Percentiles rank a stretch among this genome's conserved stretches.
Evolutionary conservation across 139 green algal species (phyloP).

Genomic region (Picochlorum sp.): DNA sequence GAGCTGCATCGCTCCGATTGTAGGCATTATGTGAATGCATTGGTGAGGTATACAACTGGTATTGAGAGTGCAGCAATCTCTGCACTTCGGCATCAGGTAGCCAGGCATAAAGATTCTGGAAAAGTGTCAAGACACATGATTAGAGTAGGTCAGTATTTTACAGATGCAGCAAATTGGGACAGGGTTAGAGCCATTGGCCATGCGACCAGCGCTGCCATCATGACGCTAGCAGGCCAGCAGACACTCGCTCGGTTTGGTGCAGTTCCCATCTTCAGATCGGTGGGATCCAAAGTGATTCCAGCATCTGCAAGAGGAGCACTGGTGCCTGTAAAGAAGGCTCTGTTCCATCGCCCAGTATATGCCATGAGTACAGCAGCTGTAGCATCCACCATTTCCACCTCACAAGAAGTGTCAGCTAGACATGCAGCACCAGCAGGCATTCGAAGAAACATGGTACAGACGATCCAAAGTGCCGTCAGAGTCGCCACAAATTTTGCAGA

Average conservation of each 20-base stretch:
- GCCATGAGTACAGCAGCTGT: slow-evolving; percentile 20
- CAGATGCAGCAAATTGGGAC: slow-evolving; percentile 44
- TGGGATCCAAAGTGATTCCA: background rate
- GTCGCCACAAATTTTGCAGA: slow-evolving; percentile 9
- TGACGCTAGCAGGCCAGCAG: slow-evolving; percentile 19
- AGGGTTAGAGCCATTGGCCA: slow-evolving; percentile 25
- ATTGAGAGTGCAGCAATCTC: slow-evolving; percentile 28
- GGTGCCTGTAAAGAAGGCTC: slow-evolving; percentile 9
- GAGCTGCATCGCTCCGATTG: slow-evolving; percentile 54
- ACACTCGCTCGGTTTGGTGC: slow-evolving; percentile 8
- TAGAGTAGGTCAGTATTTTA: slow-evolving; percentile 35
- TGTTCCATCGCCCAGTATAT: slow-evolving; percentile 12
- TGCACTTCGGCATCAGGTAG: slow-evolving; percentile 7
- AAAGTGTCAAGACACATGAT: slow-evolving; percentile 18
- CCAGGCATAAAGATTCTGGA: background rate
- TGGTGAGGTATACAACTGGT: slow-evolving; percentile 52
- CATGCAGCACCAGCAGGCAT: background rate
- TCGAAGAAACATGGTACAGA: background rate
- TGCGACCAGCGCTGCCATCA: slow-evolving; percentile 4
- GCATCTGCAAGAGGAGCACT: slow-evolving; percentile 3
- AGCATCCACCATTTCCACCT: slow-evolving; percentile 15
- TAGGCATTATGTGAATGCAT: slow-evolving; percentile 55
- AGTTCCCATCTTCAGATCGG: slow-evolving; percentile 4
- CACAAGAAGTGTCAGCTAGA: background rate
- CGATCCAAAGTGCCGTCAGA: slow-evolving; percentile 13